Base-by-base conservation (phyloP, 2,329 filamentous ascomycete genomes). In the Aspergillus pseudoviridinutans region DNA sequence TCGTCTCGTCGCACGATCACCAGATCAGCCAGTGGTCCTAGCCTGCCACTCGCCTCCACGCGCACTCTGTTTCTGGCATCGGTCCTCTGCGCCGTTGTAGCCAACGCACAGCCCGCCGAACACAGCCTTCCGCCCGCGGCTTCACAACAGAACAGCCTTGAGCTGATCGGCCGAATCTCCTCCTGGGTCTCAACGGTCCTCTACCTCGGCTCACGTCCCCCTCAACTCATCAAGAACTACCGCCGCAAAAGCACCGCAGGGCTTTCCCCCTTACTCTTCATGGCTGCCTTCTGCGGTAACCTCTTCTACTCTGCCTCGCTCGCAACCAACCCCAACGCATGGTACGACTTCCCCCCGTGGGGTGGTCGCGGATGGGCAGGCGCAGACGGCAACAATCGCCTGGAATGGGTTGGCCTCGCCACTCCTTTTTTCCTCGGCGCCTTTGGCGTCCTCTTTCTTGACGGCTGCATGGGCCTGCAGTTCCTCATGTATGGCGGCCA, bases 181-280 rank as follows among this genome's bases (percentile, higher is more conserved):
- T 84, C 83, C 27, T 85, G 82, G 82, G 74, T 77, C 64, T 83
- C 81, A 10, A 84, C 83, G 0, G 51, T 80, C 28, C 76, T 84
- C 25, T 86, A 86, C 64, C 81, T 86, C 38, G 78, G 76, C 61
- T 86, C 84, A 29, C 81, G 84, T 25, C 71, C 87, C 54, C 86
- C 86, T 0, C 86, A 89, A 66, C 79, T 89, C 41, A 83, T 85
- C 76, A 86, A 87, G 66, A 89, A 89, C 72, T 82, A 84, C 67
- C 65, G 76, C 52, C 83, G 85, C 51, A 82, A 83, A 66, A 87
- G 84, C 47, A 88, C 86, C 10, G 79, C 85, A 1, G 86, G 86
- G 3, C 80, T 89, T 8, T 84, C 81, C 0, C 84, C 85, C 0
- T 73, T 83, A 0, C 79, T 89, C 51, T 89, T 89, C 74, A 75